Evolutionary conservation across 805 yeast species (phyloP).

Genomic region (Maudiozyma saulgeensis): DNA sequence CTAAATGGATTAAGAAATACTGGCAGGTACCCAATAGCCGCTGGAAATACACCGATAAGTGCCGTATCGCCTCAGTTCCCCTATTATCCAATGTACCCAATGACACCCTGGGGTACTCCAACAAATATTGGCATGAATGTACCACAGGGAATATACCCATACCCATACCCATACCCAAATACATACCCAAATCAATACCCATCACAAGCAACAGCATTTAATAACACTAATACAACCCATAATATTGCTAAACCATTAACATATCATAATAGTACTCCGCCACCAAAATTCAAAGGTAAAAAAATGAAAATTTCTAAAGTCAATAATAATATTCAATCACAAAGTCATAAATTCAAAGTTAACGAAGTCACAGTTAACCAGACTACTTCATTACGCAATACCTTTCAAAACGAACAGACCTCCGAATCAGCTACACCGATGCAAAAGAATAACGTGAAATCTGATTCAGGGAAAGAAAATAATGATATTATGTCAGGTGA

Average conservation of each 20-base stretch:
- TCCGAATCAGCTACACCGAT: background rate
- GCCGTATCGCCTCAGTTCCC: background rate
- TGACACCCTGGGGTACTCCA: background rate
- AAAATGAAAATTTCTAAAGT: no score
- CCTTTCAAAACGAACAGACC: no score
- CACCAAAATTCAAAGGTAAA: no score
- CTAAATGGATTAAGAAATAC: no score
- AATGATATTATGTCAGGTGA: conserved; percentile 16
- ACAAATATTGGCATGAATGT: background rate
- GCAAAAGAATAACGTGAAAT: background rate
- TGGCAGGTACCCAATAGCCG: no score
- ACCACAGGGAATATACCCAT: background rate
- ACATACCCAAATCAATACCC: background rate
- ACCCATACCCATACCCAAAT: background rate
- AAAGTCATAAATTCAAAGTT: background rate
- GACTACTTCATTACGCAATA: background rate
- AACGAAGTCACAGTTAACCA: background rate
- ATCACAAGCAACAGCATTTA: no score
- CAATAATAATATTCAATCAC: conserved; percentile 7
- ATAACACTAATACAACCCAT: no score
- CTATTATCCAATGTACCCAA: background rate
- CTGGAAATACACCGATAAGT: background rate
- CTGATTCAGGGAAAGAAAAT: no score
- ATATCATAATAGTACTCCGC: no score
- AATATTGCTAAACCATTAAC: no score